These are phyloP conservation scores for Alternaria ethzedia DNA, from an alignment of 2,329 filamentous ascomycete genomes.

Conservation along the genomic window DNA sequence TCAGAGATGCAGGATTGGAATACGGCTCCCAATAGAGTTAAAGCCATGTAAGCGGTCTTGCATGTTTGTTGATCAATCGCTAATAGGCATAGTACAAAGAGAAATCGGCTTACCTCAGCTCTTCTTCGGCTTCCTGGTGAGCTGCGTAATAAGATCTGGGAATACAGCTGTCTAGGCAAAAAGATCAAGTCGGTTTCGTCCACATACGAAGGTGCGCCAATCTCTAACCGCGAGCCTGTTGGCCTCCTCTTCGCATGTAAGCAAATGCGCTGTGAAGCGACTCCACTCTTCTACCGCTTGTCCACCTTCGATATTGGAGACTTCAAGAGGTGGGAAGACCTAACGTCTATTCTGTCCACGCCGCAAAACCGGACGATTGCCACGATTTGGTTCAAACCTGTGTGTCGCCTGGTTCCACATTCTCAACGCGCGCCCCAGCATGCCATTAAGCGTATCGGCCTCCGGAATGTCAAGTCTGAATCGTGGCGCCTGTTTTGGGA, in stretches of 20 bases:
- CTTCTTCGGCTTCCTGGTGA: neutral
- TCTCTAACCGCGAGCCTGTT: neutral
- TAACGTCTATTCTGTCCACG: neutral
- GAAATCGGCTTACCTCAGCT: neutral
- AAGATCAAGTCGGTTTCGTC: neutral
- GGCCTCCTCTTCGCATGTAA: neutral
- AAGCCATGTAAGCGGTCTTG: neutral
- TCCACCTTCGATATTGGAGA: neutral
- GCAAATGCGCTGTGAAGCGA: neutral
- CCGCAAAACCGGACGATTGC: neutral
- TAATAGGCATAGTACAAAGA: neutral
- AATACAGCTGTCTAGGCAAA: neutral
- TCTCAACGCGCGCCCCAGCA: neutral
- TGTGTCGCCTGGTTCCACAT: neutral
- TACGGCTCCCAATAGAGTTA: too few species aligned
- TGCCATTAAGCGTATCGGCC: neutral
- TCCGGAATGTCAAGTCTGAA: neutral
- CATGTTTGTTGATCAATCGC: neutral
- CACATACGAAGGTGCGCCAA: neutral
- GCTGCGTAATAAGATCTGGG: neutral
- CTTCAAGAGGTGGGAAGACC: neutral
- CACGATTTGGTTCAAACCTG: neutral
- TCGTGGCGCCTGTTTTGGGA: neutral
- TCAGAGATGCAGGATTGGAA: too few species aligned
- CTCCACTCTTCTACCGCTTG: neutral